Percentiles rank a stretch among this genome's conserved stretches.
Evolutionary conservation across 176 grass and related monocot genomes (phyloP).

Genomic region (Hordeum marinum): DNA sequence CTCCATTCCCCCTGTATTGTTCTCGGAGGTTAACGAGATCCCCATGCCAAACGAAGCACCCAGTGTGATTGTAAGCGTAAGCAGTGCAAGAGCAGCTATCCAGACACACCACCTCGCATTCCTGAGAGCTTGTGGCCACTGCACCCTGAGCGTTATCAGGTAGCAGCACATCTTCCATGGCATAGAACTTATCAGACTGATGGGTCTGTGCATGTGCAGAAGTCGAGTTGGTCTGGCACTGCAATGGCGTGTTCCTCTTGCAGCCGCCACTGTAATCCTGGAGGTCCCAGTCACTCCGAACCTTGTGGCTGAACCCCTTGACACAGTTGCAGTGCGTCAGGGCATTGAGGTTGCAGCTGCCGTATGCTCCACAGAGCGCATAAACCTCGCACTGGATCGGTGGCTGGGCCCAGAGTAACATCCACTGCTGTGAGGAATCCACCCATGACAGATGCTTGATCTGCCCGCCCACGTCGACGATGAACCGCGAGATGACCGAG

Average conservation of each 20-base stretch:
- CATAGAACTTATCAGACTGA: slow-evolving; percentile 51
- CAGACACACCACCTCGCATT: slow-evolving; percentile 52
- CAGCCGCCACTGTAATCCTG: slow-evolving; percentile 49
- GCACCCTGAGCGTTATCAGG: slow-evolving; percentile 40
- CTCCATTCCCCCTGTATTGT: slow-evolving; percentile 8
- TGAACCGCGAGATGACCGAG: slow-evolving; percentile 31
- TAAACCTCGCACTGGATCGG: slow-evolving; percentile 49
- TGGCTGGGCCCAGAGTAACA: slow-evolving; percentile 53
- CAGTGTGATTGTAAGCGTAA: slow-evolving; percentile 36
- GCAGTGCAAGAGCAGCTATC: slow-evolving; percentile 63
- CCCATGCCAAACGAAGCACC: slow-evolving; percentile 61
- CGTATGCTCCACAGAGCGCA: slow-evolving; percentile 48
- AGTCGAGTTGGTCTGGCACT: slow-evolving; percentile 37
- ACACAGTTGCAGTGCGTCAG: slow-evolving; percentile 48
- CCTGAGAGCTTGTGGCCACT: slow-evolving; percentile 5
- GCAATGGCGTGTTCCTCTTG: slow-evolving; percentile 41
- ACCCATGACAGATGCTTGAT: slow-evolving; percentile 52
- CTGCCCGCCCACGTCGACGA: slow-evolving; percentile 41
- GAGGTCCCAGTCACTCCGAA: slow-evolving; percentile 40
- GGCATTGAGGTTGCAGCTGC: slow-evolving; percentile 38
- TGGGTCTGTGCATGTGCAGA: slow-evolving; percentile 13
- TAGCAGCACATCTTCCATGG: slow-evolving; percentile 22
- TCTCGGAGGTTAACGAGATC: slow-evolving; percentile 59
- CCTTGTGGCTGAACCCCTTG: slow-evolving; percentile 45
- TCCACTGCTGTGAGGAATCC: slow-evolving; percentile 1